phyloP scores from a whole-genome alignment of 1,284 basidiomycete species.

The Hortiboletus rubellus region DNA sequence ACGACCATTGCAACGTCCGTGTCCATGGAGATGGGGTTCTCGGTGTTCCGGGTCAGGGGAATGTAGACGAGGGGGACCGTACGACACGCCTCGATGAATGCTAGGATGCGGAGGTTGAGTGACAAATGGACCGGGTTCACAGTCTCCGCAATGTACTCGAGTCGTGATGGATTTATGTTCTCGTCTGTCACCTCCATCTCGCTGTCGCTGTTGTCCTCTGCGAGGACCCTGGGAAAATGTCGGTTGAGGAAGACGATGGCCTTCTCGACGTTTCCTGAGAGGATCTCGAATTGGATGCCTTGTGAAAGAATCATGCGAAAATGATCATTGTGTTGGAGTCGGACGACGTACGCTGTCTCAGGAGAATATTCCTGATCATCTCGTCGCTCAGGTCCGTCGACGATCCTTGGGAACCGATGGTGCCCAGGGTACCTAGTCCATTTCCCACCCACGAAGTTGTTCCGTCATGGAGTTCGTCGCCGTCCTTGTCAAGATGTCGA shows the following conservation, averaged over 20 bases:
- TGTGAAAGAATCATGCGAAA: slow-evolving; percentile 7
- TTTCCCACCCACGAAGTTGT: slow-evolving; percentile 18
- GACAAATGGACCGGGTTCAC: slow-evolving; percentile 71
- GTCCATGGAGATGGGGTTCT: slow-evolving; percentile 9
- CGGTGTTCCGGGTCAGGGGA: slow-evolving; percentile 2
- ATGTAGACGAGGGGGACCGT: slow-evolving; percentile 58
- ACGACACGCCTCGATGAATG: slow-evolving; percentile 81
- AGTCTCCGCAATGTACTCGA: slow-evolving; percentile 55
- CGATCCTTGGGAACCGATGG: slow-evolving; percentile 17
- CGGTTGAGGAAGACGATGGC: slow-evolving; percentile 64
- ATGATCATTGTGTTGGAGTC: not conserved
- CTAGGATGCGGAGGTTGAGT: slow-evolving; percentile 81
- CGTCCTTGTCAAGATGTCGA: slow-evolving; percentile 62
- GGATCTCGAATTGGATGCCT: slow-evolving; percentile 69
- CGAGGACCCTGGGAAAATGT: slow-evolving; percentile 70
- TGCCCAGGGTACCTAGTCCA: not conserved
- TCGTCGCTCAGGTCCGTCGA: slow-evolving; percentile 42
- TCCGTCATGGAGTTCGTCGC: slow-evolving; percentile 54
- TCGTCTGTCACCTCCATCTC: slow-evolving; percentile 28
- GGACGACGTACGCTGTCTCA: slow-evolving; percentile 56
- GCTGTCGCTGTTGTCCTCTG: slow-evolving; percentile 25
- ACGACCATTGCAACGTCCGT: slow-evolving; percentile 4
- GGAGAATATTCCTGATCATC: slow-evolving; percentile 47
- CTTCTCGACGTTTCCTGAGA: slow-evolving; percentile 67
- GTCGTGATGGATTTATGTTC: slow-evolving; percentile 26